A percentile compares a stretch with the other conserved stretches of the same genome.
Evolutionary conservation across 108 stramenopile genomes (phyloP).

Genomic region (Nitzschia putrida): DNA sequence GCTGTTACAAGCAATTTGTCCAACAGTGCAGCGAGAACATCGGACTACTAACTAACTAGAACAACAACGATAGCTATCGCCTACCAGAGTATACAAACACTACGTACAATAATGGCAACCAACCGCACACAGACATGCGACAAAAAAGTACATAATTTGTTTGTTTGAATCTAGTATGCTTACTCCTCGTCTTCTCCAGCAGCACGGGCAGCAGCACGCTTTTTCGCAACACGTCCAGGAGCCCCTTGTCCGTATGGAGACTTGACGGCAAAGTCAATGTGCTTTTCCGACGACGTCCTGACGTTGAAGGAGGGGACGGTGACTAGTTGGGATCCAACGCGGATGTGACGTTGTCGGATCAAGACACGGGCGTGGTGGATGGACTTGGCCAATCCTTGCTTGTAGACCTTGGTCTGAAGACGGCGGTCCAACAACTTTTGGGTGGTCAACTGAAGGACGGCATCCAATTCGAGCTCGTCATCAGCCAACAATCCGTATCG

Average conservation of each 20-base stretch:
- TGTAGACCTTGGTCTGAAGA: constrained; percentile 97
- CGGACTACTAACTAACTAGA: too few species aligned
- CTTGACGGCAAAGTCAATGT: constrained; percentile 97
- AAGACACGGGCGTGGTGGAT: constrained; percentile 99
- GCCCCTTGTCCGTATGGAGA: constrained; percentile 97
- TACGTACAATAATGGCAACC: too few species aligned
- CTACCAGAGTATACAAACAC: too few species aligned
- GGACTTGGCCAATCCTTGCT: constrained; percentile 98
- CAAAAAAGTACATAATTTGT: constrained; percentile 2
- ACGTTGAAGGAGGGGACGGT: constrained; percentile 99
- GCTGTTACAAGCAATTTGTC: too few species aligned
- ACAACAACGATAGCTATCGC: too few species aligned
- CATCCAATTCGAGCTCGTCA: constrained; percentile 96
- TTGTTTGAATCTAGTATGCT: constrained; percentile 7
- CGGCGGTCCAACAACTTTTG: constrained; percentile 98
- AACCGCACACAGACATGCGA: too few species aligned
- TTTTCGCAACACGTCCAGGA: constrained; percentile 96
- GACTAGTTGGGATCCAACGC: constrained; percentile 96
- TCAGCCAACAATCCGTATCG: constrained; percentile 97
- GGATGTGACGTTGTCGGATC: constrained; percentile 99
- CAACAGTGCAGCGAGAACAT: too few species aligned
- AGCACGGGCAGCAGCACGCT: constrained; percentile 92
- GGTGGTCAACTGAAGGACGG: constrained; percentile 97
- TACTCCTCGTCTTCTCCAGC: constrained; percentile 86
- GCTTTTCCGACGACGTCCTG: constrained; percentile 94